Conservation (phyloP, 805 yeast species). For the Brettanomyces anomalus region DNA sequence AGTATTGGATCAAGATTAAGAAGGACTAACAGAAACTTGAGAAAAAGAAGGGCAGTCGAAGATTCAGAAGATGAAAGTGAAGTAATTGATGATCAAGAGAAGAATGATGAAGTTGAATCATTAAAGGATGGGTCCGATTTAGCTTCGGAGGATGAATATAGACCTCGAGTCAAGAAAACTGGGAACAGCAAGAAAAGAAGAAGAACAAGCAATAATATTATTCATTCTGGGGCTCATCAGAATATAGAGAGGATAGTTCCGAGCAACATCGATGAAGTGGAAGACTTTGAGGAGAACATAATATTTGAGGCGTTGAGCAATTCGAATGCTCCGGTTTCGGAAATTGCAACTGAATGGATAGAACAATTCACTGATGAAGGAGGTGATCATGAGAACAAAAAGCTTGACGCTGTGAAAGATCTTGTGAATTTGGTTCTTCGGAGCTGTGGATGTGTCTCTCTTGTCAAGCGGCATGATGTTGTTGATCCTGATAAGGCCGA, state of each 20-base stretch:
- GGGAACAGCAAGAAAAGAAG: constrained; percentile 3
- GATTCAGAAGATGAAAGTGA: constrained; percentile 1
- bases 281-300: constrained; percentile 37
- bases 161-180: neutral
- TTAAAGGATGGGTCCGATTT: neutral
- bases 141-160: neutral
- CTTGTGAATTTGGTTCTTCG: constrained; percentile 63
- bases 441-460: constrained; percentile 61
- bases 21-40: neutral
- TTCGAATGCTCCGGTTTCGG: constrained; percentile 39
- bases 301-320: constrained; percentile 43
- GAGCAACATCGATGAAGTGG: constrained; percentile 29
- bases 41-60: neutral
- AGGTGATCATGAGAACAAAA: constrained; percentile 26
- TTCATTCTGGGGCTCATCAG: neutral
- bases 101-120: no score
- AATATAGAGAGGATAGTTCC: neutral
- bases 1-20: neutral
- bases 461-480: constrained; percentile 69
- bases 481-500: constrained; percentile 41
- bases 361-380: constrained; percentile 32
- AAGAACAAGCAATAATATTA: neutral
- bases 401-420: constrained; percentile 42
- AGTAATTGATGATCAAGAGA: neutral
- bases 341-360: constrained; percentile 49